These are phyloP conservation scores for Chiua virens DNA, from an alignment of 768 basidiomycete genomes.

Conservation along the genomic window DNA sequence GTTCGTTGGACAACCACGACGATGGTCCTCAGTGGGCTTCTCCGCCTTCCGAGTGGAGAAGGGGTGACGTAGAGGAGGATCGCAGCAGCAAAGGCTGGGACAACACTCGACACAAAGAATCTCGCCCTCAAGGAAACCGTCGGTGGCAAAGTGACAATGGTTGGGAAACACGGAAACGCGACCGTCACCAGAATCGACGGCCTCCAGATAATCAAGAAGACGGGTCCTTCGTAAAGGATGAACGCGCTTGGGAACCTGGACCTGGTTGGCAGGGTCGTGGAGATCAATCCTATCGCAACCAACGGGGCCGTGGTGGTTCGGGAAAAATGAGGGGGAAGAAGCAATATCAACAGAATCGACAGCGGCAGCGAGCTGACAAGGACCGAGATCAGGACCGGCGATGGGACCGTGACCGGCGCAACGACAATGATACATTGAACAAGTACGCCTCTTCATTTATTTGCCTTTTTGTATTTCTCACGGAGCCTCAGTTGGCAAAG, in stretches of 20 bases:
- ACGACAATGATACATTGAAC: slow-evolving; percentile 68
- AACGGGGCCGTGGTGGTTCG: slow-evolving; percentile 38
- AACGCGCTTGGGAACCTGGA: slow-evolving; percentile 73
- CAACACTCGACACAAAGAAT: slow-evolving; percentile 39
- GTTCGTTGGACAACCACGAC: slow-evolving; percentile 42
- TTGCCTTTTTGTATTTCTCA: slow-evolving; percentile 8
- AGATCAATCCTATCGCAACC: slow-evolving; percentile 38
- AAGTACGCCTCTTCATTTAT: slow-evolving; percentile 51
- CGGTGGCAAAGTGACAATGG: slow-evolving; percentile 41
- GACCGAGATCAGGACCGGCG: slow-evolving; percentile 27
- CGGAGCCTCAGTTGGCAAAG: slow-evolving; percentile 57
- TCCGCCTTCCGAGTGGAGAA: slow-evolving; percentile 45
- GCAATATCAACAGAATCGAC: slow-evolving; percentile 35
- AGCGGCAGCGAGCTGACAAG: slow-evolving; percentile 30
- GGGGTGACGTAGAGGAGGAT: slow-evolving; percentile 38
- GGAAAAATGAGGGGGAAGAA: slow-evolving; percentile 39
- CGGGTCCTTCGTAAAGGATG: slow-evolving; percentile 33
- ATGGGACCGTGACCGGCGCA: slow-evolving; percentile 43
- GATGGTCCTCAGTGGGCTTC: slow-evolving; percentile 41
- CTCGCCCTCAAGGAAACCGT: slow-evolving; percentile 28
- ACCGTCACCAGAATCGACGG: slow-evolving; percentile 41
- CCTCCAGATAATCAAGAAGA: slow-evolving; percentile 31
- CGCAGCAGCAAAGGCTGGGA: slow-evolving; percentile 37
- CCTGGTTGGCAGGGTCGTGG: slow-evolving; percentile 60
- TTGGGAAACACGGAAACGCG: slow-evolving; percentile 53